These are phyloP conservation scores for Lodderomyces elongisporus DNA, from an alignment of 1,139 yeast species.

Conservation along the genomic window DNA sequence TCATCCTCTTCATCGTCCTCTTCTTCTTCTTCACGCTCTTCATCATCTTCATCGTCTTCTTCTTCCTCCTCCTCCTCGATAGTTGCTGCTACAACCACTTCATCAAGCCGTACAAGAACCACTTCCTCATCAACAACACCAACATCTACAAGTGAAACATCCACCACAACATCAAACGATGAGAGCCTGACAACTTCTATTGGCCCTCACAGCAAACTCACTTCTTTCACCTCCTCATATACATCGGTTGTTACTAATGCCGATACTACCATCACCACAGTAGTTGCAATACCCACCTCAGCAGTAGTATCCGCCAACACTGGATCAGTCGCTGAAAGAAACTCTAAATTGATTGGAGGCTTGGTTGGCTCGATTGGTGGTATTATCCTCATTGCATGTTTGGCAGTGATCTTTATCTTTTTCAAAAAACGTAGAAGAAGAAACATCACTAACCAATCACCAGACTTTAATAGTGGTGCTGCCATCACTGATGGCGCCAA, in stretches of 20 bases:
- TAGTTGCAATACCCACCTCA: slow-evolving; percentile 37
- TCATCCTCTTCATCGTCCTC: slow-evolving; percentile 7
- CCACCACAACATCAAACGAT: slow-evolving; percentile 5
- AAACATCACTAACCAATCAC: slow-evolving; percentile 38
- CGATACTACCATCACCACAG: slow-evolving; percentile 41
- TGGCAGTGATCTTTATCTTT: slow-evolving; percentile 34
- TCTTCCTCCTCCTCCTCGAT: slow-evolving; percentile 3
- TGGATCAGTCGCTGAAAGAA: slow-evolving; percentile 19
- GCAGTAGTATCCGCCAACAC: slow-evolving; percentile 10
- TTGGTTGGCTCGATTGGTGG: slow-evolving; percentile 48
- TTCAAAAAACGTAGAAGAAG: slow-evolving; percentile 27
- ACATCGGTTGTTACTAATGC: slow-evolving; percentile 15
- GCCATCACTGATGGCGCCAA: slow-evolving; percentile 2
- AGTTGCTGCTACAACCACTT: slow-evolving; percentile 5
- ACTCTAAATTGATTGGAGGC: slow-evolving; percentile 42
- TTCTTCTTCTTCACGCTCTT: slow-evolving; percentile 6
- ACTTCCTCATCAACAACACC: slow-evolving; percentile 7
- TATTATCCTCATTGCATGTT: slow-evolving; percentile 34
- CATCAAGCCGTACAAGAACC: slow-evolving; percentile 5
- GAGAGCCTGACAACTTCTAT: slow-evolving; percentile 7
- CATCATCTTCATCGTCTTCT: slow-evolving; percentile 6
- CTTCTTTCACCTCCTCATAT: slow-evolving; percentile 13
- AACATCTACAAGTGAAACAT: slow-evolving; percentile 5
- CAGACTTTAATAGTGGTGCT: slow-evolving; percentile 34
- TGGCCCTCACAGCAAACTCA: slow-evolving; percentile 3